Base-by-base conservation (phyloP, 2,329 filamentous ascomycete species). In the Septoria petroselini region DNA sequence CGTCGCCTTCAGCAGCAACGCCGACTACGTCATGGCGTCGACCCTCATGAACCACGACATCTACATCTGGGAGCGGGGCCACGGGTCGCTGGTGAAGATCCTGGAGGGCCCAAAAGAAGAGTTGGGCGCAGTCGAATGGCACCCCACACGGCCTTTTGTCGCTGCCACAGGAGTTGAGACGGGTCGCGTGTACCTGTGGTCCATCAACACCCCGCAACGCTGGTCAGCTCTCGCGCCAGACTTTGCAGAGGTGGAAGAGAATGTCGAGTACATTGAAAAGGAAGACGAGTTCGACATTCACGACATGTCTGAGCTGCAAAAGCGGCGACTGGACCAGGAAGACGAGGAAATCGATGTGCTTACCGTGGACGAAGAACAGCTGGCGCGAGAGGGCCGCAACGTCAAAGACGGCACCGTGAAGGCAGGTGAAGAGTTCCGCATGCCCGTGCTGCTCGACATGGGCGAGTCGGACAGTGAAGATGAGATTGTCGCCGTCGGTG, bases 201-300 rank as follows among this genome's bases (percentile, higher is more conserved):
- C 89, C 4, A 93, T 96, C 48, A 84, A 91, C 33, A 93, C 88
- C 47, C 91, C 93, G 7, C 94, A 98, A 66, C 87, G 93, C 62
- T 98, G 93, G 94, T 96, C 91, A 12, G 91, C 93, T 1, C 78
- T 98, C 23, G 94, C 94, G 4, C 93, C 93, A 0, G 94, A 98
- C 70, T 98, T 98, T 69, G 87, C 85, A 33, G 93, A 98, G 70
- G 90, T 98, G 11, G 93, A 98, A 70, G 93, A 98, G 71, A 98
- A 98, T 61, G 90, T 95, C 17, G 89, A 97, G 68, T 98, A 98
- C 66, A 82, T 94, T 34, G 93, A 98, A 69, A 81, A 82, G 48
- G 93, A 98, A 71, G 93, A 98, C 67, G 93, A 98, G 66, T 98
- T 98, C 62, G 94, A 98, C 68, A 94, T 97, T 49, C 93, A 97